phyloP scores from a whole-genome alignment of 306 rosid species.

The Prunus davidiana region DNA sequence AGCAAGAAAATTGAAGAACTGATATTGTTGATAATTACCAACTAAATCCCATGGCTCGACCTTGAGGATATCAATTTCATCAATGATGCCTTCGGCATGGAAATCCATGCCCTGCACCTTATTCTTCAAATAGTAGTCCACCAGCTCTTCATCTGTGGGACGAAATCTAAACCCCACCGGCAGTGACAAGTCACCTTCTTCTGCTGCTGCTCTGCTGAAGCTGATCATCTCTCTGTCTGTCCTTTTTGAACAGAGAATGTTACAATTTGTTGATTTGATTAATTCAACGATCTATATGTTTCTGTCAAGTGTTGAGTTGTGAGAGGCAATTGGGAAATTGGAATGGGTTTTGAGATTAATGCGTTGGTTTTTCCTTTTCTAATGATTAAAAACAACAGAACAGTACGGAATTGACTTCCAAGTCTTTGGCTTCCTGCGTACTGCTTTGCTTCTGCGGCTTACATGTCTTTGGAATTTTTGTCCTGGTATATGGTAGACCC shows the following conservation, averaged over 20 bases:
- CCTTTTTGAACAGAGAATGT: too few relatives aligned
- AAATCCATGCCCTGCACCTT: slow-evolving; percentile 31
- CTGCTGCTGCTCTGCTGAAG: too few relatives aligned
- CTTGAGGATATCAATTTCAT: slow-evolving; percentile 43
- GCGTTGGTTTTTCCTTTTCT: too few relatives aligned
- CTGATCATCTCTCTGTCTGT: slow-evolving; percentile 13
- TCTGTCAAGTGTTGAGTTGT: too few relatives aligned
- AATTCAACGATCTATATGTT: too few relatives aligned
- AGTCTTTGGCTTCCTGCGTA: not conserved
- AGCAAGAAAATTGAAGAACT: not conserved
- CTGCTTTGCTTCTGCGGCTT: not conserved
- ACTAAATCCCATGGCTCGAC: slow-evolving; percentile 56
- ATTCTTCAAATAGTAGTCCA: slow-evolving; percentile 37
- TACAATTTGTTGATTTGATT: too few relatives aligned
- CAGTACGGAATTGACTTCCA: slow-evolving; percentile 2
- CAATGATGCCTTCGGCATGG: slow-evolving; percentile 16
- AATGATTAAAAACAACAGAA: too few relatives aligned
- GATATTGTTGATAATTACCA: slow-evolving; percentile 16
- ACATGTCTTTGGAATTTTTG: too few relatives aligned
- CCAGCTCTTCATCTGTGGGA: slow-evolving; percentile 70
- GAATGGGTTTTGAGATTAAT: too few relatives aligned
- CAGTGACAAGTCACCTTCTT: not conserved
- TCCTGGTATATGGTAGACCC: not conserved
- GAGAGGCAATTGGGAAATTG: too few relatives aligned
- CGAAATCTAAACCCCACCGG: slow-evolving; percentile 58